Percentiles rank a stretch among this genome's conserved stretches.
phyloP scores from a whole-genome alignment of 306 rosid genomes.

The Inga leiocalycina region DNA sequence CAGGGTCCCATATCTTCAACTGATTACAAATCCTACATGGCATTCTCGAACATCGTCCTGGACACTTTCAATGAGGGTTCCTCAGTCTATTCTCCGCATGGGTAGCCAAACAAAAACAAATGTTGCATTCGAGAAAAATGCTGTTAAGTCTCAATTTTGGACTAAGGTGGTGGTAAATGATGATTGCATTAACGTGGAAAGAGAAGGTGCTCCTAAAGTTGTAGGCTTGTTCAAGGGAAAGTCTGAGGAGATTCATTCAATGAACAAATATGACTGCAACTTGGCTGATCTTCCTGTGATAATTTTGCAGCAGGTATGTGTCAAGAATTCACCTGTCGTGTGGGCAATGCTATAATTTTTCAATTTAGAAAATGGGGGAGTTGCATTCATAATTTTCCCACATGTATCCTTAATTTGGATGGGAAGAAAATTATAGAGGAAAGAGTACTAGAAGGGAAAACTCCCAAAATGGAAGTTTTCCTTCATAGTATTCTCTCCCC shows the following conservation, averaged over 20 bases:
- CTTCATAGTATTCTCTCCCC: too few relatives aligned
- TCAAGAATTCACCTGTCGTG: neutral
- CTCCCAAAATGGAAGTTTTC: too few relatives aligned
- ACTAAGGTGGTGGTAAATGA: slow-evolving; percentile 79
- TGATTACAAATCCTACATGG: slow-evolving; percentile 87
- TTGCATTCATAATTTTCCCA: slow-evolving; percentile 4
- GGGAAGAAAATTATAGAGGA: too few relatives aligned
- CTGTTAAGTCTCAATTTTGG: slow-evolving; percentile 66
- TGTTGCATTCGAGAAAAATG: slow-evolving; percentile 36
- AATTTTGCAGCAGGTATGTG: slow-evolving; percentile 84
- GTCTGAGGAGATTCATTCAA: slow-evolving; percentile 61
- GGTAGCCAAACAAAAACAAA: slow-evolving; percentile 49
- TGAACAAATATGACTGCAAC: slow-evolving; percentile 76
- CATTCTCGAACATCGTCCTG: slow-evolving; percentile 87
- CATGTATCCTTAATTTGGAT: neutral
- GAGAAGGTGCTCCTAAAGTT: slow-evolving; percentile 85
- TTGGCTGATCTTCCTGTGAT: slow-evolving; percentile 83
- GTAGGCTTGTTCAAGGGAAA: slow-evolving; percentile 73
- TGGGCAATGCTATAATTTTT: neutral
- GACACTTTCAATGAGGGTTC: slow-evolving; percentile 80
- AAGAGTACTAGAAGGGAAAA: too few relatives aligned
- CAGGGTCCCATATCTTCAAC: slow-evolving; percentile 75
- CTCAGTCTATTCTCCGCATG: slow-evolving; percentile 61
- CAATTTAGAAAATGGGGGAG: neutral
- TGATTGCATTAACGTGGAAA: slow-evolving; percentile 77